These are phyloP conservation scores for Nannochloropsis limnetica DNA, from an alignment of 352 stramenopile species.

Conservation along the genomic window DNA sequence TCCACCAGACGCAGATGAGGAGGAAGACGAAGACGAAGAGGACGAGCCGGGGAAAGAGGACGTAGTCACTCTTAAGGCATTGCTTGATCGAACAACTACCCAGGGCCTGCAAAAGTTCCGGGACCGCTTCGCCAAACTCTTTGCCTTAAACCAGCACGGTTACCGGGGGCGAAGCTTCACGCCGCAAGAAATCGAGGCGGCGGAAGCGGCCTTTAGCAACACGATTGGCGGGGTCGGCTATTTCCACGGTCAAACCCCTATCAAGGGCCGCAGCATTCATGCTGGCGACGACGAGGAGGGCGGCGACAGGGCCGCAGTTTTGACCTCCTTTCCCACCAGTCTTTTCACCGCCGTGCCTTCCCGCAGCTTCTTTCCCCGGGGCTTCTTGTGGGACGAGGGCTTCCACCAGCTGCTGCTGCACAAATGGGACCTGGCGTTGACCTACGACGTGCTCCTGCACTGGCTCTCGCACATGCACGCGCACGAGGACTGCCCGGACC, in stretches of 20 bases:
- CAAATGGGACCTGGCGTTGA: conserved; percentile 64
- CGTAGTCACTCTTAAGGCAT: background rate
- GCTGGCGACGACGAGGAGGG: background rate
- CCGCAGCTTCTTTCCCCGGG: conserved; percentile 79
- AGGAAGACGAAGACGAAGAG: background rate
- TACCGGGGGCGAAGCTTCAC: conserved; percentile 40
- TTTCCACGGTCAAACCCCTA: conserved; percentile 66
- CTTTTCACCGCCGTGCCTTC: conserved; percentile 79
- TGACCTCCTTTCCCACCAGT: conserved; percentile 45
- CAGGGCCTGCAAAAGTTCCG: conserved; percentile 34
- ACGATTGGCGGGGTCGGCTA: conserved; percentile 74
- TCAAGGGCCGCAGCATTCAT: conserved; percentile 39
- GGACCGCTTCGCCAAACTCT: conserved; percentile 35
- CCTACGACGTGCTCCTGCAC: conserved; percentile 68
- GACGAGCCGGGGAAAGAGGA: conserved; percentile 25
- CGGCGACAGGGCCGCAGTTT: background rate
- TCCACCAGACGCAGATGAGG: background rate
- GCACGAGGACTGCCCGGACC: conserved; percentile 54
- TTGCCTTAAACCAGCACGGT: conserved; percentile 36
- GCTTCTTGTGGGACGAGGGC: conserved; percentile 86
- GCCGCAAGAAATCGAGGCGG: conserved; percentile 59
- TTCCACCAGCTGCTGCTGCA: conserved; percentile 78
- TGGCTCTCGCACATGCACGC: conserved; percentile 72
- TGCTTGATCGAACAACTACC: background rate
- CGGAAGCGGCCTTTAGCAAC: conserved; percentile 73